Conservation (phyloP, 2,329 filamentous ascomycete species). For the Pseudocercospora cruenta region DNA sequence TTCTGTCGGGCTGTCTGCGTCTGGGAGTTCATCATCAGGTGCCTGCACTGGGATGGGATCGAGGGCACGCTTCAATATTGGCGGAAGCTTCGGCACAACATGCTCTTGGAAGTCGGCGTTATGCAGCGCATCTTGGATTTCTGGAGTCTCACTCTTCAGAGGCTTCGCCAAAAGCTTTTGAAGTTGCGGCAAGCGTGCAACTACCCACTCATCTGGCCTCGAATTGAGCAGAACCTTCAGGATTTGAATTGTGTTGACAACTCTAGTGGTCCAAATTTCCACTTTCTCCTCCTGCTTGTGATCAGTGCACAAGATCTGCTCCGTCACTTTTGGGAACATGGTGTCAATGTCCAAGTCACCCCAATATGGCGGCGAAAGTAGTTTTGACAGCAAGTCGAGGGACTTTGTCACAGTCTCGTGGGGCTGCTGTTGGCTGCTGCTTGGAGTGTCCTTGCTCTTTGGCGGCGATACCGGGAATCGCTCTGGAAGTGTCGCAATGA, state of each 20-base stretch:
- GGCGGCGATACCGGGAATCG: slow-evolving; percentile 73
- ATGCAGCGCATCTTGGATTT: slow-evolving; percentile 92
- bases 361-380: slow-evolving; percentile 88
- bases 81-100: slow-evolving; percentile 64
- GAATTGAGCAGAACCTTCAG: slow-evolving; percentile 85
- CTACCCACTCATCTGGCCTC: slow-evolving; percentile 88
- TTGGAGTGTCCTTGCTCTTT: slow-evolving; percentile 58
- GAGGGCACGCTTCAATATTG: slow-evolving; percentile 79
- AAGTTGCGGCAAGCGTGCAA: slow-evolving; percentile 73
- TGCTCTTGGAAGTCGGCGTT: slow-evolving; percentile 70
- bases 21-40: slow-evolving; percentile 69
- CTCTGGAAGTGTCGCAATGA: slow-evolving; percentile 88
- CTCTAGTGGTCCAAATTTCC: slow-evolving; percentile 80
- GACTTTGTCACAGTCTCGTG: slow-evolving; percentile 82
- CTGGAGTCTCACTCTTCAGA: slow-evolving; percentile 82
- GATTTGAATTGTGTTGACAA: slow-evolving; percentile 92
- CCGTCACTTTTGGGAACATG: slow-evolving; percentile 85
- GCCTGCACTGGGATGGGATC: slow-evolving; percentile 83
- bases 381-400: slow-evolving; percentile 76
- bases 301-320: slow-evolving; percentile 81
- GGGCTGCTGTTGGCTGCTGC: slow-evolving; percentile 48
- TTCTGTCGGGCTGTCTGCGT: slow-evolving; percentile 74
- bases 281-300: slow-evolving; percentile 52
- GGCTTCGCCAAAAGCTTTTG: slow-evolving; percentile 91
- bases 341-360: slow-evolving; percentile 82